Conservation (phyloP, 129 eudicot genomes). For the Tagetes patula region DNA sequence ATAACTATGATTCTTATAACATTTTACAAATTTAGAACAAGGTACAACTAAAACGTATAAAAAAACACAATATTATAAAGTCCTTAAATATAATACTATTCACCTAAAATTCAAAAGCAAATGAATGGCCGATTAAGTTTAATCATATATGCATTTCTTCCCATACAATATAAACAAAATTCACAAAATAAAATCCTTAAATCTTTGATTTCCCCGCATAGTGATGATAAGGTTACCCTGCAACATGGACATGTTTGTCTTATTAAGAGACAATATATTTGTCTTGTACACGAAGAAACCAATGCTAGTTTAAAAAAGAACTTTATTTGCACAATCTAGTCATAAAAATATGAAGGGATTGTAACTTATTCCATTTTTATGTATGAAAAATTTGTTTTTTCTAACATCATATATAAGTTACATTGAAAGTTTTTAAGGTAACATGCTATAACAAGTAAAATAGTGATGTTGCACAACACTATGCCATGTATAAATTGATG, state of each 20-base stretch:
- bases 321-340: background rate
- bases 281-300: conserved; percentile 45
- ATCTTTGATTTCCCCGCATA: background rate
- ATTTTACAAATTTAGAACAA: background rate
- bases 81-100: no score
- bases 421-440: background rate
- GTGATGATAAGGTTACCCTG: conserved; percentile 1
- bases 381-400: no score
- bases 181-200: background rate
- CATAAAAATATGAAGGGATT: background rate
- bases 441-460: background rate
- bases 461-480: background rate
- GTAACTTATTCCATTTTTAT: no score
- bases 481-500: background rate
- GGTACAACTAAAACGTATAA: background rate
- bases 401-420: no score
- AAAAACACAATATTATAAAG: conserved; percentile 4
- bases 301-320: conserved; percentile 24
- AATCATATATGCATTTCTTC: background rate
- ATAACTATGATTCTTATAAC: background rate
- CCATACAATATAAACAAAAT: background rate
- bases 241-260: conserved; percentile 33
- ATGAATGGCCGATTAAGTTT: no score
- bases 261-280: conserved; percentile 20
- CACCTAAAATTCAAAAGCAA: no score